Percentiles rank a stretch among this genome's conserved stretches.
These are phyloP conservation scores for Yamadazyma paraphyllophila DNA, from an alignment of 805 yeast genomes.

Conservation along the genomic window DNA sequence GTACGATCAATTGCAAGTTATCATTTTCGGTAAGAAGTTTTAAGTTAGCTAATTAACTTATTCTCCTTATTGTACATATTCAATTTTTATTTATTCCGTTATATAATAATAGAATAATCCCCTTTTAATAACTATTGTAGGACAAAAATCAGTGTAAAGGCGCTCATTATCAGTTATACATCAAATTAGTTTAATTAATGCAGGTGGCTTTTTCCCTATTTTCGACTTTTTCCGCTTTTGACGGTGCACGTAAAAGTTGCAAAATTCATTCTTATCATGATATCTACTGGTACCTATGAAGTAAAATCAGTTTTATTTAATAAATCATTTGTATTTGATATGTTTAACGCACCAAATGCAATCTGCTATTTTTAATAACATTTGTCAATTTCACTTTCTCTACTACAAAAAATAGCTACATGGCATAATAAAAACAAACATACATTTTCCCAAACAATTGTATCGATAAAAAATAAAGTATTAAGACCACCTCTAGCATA, in stretches of 20 bases:
- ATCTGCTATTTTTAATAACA: too few species aligned
- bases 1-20: constrained; percentile 95
- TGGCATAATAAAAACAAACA: constrained; percentile 1
- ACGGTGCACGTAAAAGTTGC: constrained; percentile 3
- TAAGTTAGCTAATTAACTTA: constrained; percentile 10
- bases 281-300: too few species aligned
- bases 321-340: too few species aligned
- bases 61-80: constrained; percentile 12
- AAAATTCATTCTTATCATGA: neutral
- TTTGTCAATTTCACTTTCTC: too few species aligned
- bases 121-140: neutral
- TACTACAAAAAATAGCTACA: too few species aligned
- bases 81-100: constrained; percentile 13
- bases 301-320: too few species aligned
- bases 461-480: constrained; percentile 11
- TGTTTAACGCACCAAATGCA: too few species aligned
- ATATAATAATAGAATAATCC: constrained; percentile 13
- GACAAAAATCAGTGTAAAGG: too few species aligned
- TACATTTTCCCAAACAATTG: constrained; percentile 11
- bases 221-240: neutral
- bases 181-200: neutral
- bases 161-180: too few species aligned
- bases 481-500: constrained; percentile 16
- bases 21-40: constrained; percentile 93
- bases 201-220: neutral